Base-by-base conservation (phyloP, 345 rosid species). In the Gossypium bickii region DNA sequence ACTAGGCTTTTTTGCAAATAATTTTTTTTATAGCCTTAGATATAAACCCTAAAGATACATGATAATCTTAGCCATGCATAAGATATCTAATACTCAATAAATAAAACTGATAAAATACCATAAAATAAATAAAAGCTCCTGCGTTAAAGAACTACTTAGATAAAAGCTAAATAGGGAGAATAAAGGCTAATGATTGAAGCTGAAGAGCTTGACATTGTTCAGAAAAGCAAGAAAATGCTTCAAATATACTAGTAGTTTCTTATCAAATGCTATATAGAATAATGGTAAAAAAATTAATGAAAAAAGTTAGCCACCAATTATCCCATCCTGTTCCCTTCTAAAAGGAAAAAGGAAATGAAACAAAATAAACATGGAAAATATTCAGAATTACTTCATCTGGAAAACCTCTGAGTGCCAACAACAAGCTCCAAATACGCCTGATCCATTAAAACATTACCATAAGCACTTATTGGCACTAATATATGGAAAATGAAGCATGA, bases 321-420 rank as follows among this genome's bases (percentile, higher is more conserved):
- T 70, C 45, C 67, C 55, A 58, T 56, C 13, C 13, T 8, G 1
- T 8, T 20, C 24, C 7, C 64, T 13, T 67, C 15, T 9, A 15
- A 48, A 52, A 41, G 0, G 44, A 1, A 52, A 29, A 15, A 43
- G 2, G 25, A 27, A 57, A n/a, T 7, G 1, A 45, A 59, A 43
- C 4, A n/a, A 44, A 78, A 57, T n/a, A 1, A 20, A 73, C 44
- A 25, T 7, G 53, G 44, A 68, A 13, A 7, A 56, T 49, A 65
- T 11, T 2, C 15, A 13, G 49, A 27, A 55, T 69, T 82, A 82
- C 82, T 62, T 82, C 85, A 78, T 82, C 52, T 22, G 16, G 15
- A 71, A 41, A 64, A 55, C 55, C 68, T 53, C 80, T 49, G 9
- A 43, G 66, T 45, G 29, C 71, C 61, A 17, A 76, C 15, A 78